Evolutionary conservation across 768 basidiomycete genomes (phyloP).

Genomic region (Hemileccinum impolitum): DNA sequence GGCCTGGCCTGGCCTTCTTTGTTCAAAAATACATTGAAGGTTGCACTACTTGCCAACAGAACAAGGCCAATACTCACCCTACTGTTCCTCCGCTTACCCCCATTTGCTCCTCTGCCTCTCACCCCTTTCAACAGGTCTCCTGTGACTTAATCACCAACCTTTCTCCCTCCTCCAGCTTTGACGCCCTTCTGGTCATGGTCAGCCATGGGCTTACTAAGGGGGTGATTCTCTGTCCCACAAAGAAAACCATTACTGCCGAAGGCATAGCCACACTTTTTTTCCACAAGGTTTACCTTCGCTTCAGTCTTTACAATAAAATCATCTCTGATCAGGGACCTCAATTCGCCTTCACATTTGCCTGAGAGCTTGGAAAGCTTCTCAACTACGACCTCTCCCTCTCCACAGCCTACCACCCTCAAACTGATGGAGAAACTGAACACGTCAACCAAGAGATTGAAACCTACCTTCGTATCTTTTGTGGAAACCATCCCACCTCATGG

Average conservation of each 20-base stretch:
- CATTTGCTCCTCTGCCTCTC: neutral
- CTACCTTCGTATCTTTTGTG: neutral
- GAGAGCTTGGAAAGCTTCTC: neutral
- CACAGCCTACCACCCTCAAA: neutral
- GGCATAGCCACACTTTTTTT: neutral
- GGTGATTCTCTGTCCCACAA: too few species aligned
- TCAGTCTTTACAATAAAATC: neutral
- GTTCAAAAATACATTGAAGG: neutral
- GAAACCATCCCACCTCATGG: neutral
- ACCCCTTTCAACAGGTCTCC: too few species aligned
- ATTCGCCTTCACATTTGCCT: neutral
- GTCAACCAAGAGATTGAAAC: neutral
- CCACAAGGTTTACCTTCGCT: neutral
- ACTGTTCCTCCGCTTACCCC: neutral
- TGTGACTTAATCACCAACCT: too few species aligned
- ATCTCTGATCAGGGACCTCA: neutral
- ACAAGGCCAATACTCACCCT: neutral
- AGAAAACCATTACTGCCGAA: too few species aligned
- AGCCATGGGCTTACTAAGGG: too few species aligned
- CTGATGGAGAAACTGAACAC: neutral
- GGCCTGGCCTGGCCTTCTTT: neutral
- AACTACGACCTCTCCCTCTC: neutral
- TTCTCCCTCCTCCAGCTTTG: too few species aligned
- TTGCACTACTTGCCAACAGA: neutral
- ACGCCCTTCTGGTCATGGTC: too few species aligned